Evolutionary conservation across 306 rosid species (phyloP).

Genomic region (Castanea crenata): DNA sequence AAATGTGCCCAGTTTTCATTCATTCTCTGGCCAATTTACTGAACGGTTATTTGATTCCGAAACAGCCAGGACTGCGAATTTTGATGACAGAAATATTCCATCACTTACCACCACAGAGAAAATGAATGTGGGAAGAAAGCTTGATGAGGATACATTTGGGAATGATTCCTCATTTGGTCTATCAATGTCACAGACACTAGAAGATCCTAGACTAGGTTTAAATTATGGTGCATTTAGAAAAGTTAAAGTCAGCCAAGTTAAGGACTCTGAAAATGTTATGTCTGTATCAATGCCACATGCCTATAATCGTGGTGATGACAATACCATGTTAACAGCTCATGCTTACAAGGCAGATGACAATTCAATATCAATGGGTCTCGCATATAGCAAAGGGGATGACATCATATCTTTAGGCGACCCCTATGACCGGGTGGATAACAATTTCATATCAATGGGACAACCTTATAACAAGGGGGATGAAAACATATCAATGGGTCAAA

Average conservation of each 20-base stretch:
- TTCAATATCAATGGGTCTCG: slow-evolving; percentile 38
- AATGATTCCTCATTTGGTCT: slow-evolving; percentile 49
- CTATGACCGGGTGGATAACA: slow-evolving; percentile 43
- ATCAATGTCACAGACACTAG: slow-evolving; percentile 50
- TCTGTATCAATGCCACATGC: slow-evolving; percentile 34
- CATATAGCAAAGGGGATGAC: slow-evolving; percentile 49
- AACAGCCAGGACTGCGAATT: slow-evolving; percentile 30
- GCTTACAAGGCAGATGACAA: slow-evolving; percentile 28
- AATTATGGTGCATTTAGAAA: slow-evolving; percentile 63
- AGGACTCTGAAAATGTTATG: slow-evolving; percentile 60
- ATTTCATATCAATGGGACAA: slow-evolving; percentile 51
- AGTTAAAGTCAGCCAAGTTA: slow-evolving; percentile 67
- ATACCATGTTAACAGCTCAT: slow-evolving; percentile 24
- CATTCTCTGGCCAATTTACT: slow-evolving; percentile 47
- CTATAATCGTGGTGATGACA: slow-evolving; percentile 38
- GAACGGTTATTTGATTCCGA: slow-evolving; percentile 49
- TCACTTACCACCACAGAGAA: slow-evolving; percentile 29
- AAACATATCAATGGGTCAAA: slow-evolving; percentile 21
- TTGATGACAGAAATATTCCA: slow-evolving; percentile 41
- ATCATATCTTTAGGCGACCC: slow-evolving; percentile 32
- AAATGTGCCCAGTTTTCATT: slow-evolving; percentile 52
- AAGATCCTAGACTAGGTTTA: slow-evolving; percentile 47
- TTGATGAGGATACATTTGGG: slow-evolving; percentile 44
- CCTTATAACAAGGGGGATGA: slow-evolving; percentile 37
- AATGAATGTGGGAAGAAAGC: slow-evolving; percentile 45